Base-by-base conservation (phyloP, 371 early-diverging fungal species). In the Capillidium heterosporum region DNA sequence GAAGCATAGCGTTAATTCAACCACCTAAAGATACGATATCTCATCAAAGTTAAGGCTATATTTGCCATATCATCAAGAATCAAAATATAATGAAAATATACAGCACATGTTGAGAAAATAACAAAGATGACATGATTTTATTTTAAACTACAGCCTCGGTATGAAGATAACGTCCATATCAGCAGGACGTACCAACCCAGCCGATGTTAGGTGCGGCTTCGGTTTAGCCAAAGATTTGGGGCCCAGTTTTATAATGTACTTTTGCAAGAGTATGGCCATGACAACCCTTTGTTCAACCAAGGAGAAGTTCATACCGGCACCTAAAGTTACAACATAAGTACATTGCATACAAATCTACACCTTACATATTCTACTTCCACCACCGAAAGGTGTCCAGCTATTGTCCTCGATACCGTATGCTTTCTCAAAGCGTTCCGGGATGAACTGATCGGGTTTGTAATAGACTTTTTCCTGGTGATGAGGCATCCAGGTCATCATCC, bases 301-400 rank as follows among this genome's bases (percentile, higher is more conserved):
- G 1, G 76, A 71, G 54, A 80, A 78, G 42, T 75, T 70, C 69
- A 71, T 67, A 39, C 76, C 80, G 41, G 76, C 24, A 47, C 47
- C 47, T 47, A 24, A 47, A 40, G 7, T 7, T n/a, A 44, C 13
- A n/a, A n/a, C 7, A n/a, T 44, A 40, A 40, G 10, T 13, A 40
- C 10, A 40, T 13, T 40, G 10, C 10, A 40, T n/a, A 40, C 10
- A 40, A 40, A 40, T 40, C 10, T 40, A 40, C 10, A 40, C 40
- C 62, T 17, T 31, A 58, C 4, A 51, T 61, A 27, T 60, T 65
- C 2, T 57, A 62, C 49, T 32, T 59, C 7, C 61, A 57, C 24
- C 66, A 70, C 0, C 58, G 60, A 15, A 68, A 66, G 13, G 58
- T 70, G 1, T 64, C 76, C 35, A 76, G 73, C 1, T 73, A 72